A percentile compares a stretch with the other conserved stretches of the same genome.
phyloP scores from a whole-genome alignment of 176 grass and related monocot genomes.

The Thinopyrum elongatum region DNA sequence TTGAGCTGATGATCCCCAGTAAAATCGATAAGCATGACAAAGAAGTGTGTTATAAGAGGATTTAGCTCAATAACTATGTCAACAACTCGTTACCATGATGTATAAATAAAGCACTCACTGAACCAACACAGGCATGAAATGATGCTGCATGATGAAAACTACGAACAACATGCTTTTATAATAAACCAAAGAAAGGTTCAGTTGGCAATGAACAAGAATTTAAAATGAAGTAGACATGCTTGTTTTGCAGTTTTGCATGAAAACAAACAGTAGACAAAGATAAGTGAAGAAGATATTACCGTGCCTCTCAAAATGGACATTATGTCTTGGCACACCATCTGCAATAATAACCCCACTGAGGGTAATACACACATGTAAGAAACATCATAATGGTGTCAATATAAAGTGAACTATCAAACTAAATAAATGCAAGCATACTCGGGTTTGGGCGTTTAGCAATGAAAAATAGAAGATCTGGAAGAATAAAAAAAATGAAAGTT shows the following conservation, averaged over 20 bases:
- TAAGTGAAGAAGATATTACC: slow-evolving; percentile 50
- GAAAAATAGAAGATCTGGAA: background rate
- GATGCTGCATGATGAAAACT: background rate
- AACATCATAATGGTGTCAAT: background rate
- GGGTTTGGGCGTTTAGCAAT: background rate
- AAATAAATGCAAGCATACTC: slow-evolving; percentile 1
- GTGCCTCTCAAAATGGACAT: slow-evolving; percentile 76
- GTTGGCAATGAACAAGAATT: background rate
- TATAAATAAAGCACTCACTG: background rate
- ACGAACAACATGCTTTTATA: background rate
- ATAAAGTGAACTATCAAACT: background rate
- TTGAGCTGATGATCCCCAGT: background rate
- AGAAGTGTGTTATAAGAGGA: background rate
- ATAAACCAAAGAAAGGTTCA: background rate
- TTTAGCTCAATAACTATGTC: slow-evolving; percentile 5
- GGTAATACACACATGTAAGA: slow-evolving; percentile 30
- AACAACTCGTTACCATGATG: background rate
- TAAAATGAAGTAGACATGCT: background rate
- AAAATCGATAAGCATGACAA: background rate
- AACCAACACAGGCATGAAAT: background rate
- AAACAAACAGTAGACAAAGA: background rate
- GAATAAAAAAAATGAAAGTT: background rate
- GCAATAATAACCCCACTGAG: slow-evolving; percentile 92
- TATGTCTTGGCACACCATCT: slow-evolving; percentile 76
- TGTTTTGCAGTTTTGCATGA: background rate